Base-by-base conservation (phyloP, 2,329 filamentous ascomycete genomes). In the Beauveria medogensis region DNA sequence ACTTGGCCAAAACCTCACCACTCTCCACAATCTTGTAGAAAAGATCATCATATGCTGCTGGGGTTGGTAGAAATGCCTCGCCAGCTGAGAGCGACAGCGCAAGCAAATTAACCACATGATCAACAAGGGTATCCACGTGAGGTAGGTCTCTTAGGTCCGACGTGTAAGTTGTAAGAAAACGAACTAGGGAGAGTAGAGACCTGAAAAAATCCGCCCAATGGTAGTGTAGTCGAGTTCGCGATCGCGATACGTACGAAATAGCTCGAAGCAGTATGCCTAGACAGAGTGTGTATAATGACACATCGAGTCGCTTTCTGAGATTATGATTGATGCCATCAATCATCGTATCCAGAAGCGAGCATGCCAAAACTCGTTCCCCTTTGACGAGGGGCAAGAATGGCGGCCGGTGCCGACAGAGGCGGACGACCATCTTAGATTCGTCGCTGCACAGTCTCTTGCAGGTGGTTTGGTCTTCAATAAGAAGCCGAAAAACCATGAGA, bases 21-120 rank as follows among this genome's bases (percentile, higher is more conserved):
- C 88, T 90, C 74, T 99, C 94, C 28, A 97, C 92, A 2, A 97
- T 83, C 75, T 99, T 99, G 83, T 99, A 99, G 76, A 99, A 97
- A 0, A 99, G 80, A 69, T 99, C 94, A 68, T 99, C 94, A 73
- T 97, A 97, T 2, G 91, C 87, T 20, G 89, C 84, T 0, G 92
- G 87, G 34, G 90, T 90, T 0, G 93, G 94, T 8, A 99, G 81
- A 74, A 99, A 97, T 2, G 89, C 87, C 72, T 97, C 94, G 7
- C 94, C 94, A 2, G 86, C 85, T 2, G 90, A 94, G 8, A 99
- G 80, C 2, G 91, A 90, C 44, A 97, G 82, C 1, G 91, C 91
- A 44, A 97, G 80, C 6, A 97, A 78, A 69, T 94, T 92, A 56
- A 94, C 87, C 1, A 96, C 82, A 40, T 87, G 82, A 67, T 89